Evolutionary conservation across 768 basidiomycete species (phyloP).

Genomic region (Gloeopeniophorella convolvens): DNA sequence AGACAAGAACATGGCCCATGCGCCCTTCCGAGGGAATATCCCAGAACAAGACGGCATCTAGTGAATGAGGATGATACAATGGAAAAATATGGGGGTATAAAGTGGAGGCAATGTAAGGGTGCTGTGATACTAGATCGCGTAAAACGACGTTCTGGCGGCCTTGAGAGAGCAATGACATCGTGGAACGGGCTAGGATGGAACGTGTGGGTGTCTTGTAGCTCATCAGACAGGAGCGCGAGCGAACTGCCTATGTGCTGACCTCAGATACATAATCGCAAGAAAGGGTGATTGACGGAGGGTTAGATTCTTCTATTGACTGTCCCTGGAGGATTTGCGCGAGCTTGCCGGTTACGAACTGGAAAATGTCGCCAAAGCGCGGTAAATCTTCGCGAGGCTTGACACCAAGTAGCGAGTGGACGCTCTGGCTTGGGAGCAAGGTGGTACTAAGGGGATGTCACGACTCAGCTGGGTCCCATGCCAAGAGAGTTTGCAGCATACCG

Average conservation of each 20-base stretch:
- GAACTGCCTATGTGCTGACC: constrained; percentile 7
- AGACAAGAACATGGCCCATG: constrained; percentile 52
- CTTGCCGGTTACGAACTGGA: constrained; percentile 46
- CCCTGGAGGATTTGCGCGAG: constrained; percentile 48
- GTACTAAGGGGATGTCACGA: constrained; percentile 33
- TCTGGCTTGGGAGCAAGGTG: constrained; percentile 41
- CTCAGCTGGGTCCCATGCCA: too few species aligned
- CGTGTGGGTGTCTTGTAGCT: constrained; percentile 10
- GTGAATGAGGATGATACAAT: constrained; percentile 61
- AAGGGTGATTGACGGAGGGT: constrained; percentile 24
- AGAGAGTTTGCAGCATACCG: too few species aligned
- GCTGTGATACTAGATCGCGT: constrained; percentile 32
- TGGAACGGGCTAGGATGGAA: constrained; percentile 26
- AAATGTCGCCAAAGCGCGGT: constrained; percentile 36
- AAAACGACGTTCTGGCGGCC: constrained; percentile 40
- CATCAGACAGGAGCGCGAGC: neutral
- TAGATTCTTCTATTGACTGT: constrained; percentile 16
- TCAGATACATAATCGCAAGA: constrained; percentile 17
- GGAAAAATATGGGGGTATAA: constrained; percentile 65
- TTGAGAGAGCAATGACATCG: constrained; percentile 43
- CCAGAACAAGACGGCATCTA: constrained; percentile 79
- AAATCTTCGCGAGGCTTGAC: constrained; percentile 34
- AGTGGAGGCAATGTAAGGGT: constrained; percentile 51
- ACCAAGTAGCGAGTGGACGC: constrained; percentile 39
- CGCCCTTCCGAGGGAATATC: constrained; percentile 53